Evolutionary conservation across 371 early-diverging fungal species (phyloP).

Genomic region (Circinella minor): DNA sequence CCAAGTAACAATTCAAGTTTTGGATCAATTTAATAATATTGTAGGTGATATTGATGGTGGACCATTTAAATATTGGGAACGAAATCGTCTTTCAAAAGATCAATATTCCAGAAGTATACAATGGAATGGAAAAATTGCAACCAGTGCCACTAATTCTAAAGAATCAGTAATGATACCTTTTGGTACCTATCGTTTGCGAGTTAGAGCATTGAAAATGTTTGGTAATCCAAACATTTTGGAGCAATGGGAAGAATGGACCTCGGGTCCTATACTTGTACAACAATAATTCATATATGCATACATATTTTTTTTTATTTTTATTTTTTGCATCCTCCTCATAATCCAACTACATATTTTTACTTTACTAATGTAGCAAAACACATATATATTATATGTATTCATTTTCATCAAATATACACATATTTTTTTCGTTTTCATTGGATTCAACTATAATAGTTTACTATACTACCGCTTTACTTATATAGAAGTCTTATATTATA

Average conservation of each 20-base stretch:
- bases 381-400: too few relatives aligned
- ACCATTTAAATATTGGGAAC: slow-evolving; percentile 29
- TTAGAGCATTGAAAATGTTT: slow-evolving; percentile 18
- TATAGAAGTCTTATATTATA: too few relatives aligned
- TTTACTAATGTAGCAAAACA: too few relatives aligned
- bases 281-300: neutral
- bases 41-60: slow-evolving; percentile 23
- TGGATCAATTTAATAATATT: slow-evolving; percentile 3
- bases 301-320: neutral
- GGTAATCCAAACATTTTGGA: slow-evolving; percentile 6
- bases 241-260: slow-evolving; percentile 25
- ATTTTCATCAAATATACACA: too few relatives aligned
- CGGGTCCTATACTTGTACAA: slow-evolving; percentile 24
- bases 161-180: slow-evolving; percentile 5
- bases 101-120: slow-evolving; percentile 10
- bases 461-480: too few relatives aligned
- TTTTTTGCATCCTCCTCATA: too few relatives aligned
- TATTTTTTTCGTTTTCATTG: too few relatives aligned
- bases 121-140: slow-evolving; percentile 26
- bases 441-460: too few relatives aligned
- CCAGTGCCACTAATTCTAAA: slow-evolving; percentile 2
- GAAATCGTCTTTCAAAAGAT: slow-evolving; percentile 18
- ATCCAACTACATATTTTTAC: too few relatives aligned
- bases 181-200: slow-evolving; percentile 16
- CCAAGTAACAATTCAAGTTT: slow-evolving; percentile 13